Evolutionary conservation across 1,284 basidiomycete genomes (phyloP).

Genomic region (Ganoderma multipileum): DNA sequence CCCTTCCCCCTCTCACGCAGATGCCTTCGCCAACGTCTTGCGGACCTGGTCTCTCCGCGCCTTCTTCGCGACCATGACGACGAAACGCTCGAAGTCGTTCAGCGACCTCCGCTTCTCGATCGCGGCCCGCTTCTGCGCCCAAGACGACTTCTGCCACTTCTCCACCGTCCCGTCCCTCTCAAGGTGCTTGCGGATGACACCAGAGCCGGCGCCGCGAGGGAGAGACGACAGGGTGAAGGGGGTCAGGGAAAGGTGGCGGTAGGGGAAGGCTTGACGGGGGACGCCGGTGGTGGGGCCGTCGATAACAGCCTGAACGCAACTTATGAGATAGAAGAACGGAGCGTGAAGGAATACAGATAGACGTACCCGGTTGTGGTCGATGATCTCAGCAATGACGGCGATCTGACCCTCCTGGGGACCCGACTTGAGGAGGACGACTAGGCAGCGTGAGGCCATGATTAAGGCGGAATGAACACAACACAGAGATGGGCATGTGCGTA

Average conservation of each 20-base stretch:
- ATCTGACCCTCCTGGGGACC: constrained; percentile 90
- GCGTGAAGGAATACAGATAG: constrained; percentile 22
- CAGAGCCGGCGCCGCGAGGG: constrained; percentile 87
- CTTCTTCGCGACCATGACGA: constrained; percentile 81
- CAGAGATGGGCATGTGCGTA: constrained; percentile 42
- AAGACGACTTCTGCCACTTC: constrained; percentile 87
- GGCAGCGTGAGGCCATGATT: not conserved
- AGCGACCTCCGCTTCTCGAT: constrained; percentile 78
- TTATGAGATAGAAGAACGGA: not conserved
- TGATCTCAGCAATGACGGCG: constrained; percentile 96
- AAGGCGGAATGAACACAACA: not conserved
- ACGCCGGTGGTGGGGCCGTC: constrained; percentile 94
- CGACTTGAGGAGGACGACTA: constrained; percentile 93
- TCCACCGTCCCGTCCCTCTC: constrained; percentile 81
- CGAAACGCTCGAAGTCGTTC: constrained; percentile 92
- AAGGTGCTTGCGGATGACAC: constrained; percentile 86
- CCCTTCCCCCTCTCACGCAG: constrained; percentile 25
- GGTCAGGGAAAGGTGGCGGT: constrained; percentile 93
- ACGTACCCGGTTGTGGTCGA: constrained; percentile 98
- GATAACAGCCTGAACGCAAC: constrained; percentile 83
- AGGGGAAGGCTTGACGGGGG: constrained; percentile 90
- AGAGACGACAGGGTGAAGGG: constrained; percentile 86
- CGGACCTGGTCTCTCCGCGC: constrained; percentile 72
- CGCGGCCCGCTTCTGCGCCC: constrained; percentile 92
- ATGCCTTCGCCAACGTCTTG: constrained; percentile 55